These are phyloP conservation scores for Lipomyces sp. DNA, from an alignment of 805 yeast species.

Conservation along the genomic window DNA sequence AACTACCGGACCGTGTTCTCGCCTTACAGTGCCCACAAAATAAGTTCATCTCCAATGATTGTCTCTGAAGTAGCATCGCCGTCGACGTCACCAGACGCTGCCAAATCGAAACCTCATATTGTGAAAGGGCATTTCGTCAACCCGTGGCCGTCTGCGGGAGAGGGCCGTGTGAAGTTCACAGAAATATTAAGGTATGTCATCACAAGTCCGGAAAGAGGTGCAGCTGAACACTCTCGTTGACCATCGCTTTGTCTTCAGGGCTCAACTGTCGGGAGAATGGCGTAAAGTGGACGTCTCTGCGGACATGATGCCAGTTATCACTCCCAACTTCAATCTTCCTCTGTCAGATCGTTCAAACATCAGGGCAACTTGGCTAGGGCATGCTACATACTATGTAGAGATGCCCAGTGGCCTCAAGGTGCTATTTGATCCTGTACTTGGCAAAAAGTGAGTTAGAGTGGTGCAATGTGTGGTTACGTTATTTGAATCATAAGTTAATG, in stretches of 20 bases:
- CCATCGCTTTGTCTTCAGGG: not conserved
- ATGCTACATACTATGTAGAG: conserved; percentile 25
- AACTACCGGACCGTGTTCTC: not conserved
- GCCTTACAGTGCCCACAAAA: not conserved
- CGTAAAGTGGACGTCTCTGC: conserved; percentile 13
- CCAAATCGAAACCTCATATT: conserved; percentile 12
- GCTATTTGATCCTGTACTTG: conserved; percentile 27
- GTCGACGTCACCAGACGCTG: conserved; percentile 18
- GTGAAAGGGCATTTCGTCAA: conserved; percentile 15
- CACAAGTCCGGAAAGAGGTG: not conserved
- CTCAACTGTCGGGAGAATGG: conserved; percentile 21
- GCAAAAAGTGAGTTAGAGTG: conserved; percentile 11
- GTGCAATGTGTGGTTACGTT: not conserved
- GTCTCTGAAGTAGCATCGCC: conserved; percentile 13
- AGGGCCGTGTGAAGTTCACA: conserved; percentile 10
- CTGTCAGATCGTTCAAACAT: conserved; percentile 9
- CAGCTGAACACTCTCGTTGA: not conserved
- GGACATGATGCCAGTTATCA: conserved; percentile 23
- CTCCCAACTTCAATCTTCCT: conserved; percentile 12
- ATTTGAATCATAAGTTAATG: not conserved
- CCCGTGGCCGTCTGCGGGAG: conserved; percentile 30
- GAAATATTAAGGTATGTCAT: conserved; percentile 12
- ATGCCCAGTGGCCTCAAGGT: conserved; percentile 30
- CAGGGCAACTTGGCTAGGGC: conserved; percentile 36
- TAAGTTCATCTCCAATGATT: conserved; percentile 11